These are phyloP conservation scores for Apiotrichum brassicae DNA, from an alignment of 1,284 basidiomycete species.

Conservation along the genomic window DNA sequence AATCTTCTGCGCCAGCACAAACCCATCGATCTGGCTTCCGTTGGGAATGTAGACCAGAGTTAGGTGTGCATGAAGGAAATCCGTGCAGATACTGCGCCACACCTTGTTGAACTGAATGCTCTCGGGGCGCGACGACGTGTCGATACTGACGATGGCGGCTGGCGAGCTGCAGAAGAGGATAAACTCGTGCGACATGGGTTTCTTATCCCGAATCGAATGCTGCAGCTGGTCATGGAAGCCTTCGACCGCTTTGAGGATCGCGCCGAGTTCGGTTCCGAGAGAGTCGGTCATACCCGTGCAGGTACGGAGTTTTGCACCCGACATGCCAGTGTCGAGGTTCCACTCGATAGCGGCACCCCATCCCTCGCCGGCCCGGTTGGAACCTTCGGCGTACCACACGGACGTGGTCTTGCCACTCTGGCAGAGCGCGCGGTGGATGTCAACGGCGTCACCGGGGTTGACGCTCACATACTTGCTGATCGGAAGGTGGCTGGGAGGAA, in stretches of 20 bases:
- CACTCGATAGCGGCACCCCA: constrained; percentile 46
- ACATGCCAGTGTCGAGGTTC: constrained; percentile 32
- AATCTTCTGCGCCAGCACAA: constrained; percentile 41
- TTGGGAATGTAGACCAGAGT: constrained; percentile 43
- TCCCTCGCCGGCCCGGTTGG: constrained; percentile 42
- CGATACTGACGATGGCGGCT: constrained; percentile 42
- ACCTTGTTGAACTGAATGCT: constrained; percentile 36
- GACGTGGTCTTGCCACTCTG: constrained; percentile 19
- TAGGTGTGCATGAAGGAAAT: constrained; percentile 36
- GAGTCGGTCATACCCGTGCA: constrained; percentile 34
- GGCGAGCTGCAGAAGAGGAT: constrained; percentile 43
- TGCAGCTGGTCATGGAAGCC: constrained; percentile 39
- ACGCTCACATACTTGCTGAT: constrained; percentile 41
- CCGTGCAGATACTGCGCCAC: constrained; percentile 38
- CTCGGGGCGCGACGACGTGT: constrained; percentile 40
- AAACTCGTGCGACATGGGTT: constrained; percentile 37
- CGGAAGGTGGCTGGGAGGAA: constrained; percentile 39
- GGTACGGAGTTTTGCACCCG: constrained; percentile 40
- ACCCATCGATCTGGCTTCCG: constrained; percentile 35
- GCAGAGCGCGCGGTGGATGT: constrained; percentile 38
- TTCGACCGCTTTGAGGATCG: constrained; percentile 42
- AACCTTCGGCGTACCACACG: constrained; percentile 44
- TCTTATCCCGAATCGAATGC: constrained; percentile 30
- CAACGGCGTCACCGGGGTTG: constrained; percentile 35
- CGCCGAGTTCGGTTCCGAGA: constrained; percentile 42